A percentile compares a stretch with the other conserved stretches of the same genome.
Evolutionary conservation across 768 basidiomycete genomes (phyloP).

Genomic region (Podaxis rugospora): DNA sequence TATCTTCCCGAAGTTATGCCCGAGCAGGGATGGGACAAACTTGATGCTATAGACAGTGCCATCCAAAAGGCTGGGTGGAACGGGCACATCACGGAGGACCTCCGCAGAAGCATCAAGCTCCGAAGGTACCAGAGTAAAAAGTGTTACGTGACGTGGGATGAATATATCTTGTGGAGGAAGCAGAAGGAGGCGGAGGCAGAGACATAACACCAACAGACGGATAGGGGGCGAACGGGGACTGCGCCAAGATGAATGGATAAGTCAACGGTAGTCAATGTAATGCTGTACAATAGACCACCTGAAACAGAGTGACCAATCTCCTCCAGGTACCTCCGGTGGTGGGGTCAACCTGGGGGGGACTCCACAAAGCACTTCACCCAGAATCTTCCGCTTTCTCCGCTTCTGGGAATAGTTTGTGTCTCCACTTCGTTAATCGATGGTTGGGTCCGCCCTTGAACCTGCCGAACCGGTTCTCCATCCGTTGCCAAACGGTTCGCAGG

Average conservation of each 20-base stretch:
- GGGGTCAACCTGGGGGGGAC: neutral
- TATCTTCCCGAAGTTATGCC: conserved; percentile 92
- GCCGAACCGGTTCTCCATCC: conserved; percentile 52
- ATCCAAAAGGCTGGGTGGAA: conserved; percentile 93
- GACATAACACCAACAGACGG: conserved; percentile 4
- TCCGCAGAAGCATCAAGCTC: conserved; percentile 70
- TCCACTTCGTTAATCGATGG: conserved; percentile 39
- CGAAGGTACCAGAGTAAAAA: conserved; percentile 79
- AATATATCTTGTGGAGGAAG: conserved; percentile 74
- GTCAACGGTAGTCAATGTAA: conserved; percentile 3
- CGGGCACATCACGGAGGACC: conserved; percentile 76
- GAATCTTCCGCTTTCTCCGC: neutral
- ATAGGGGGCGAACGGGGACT: too few species aligned
- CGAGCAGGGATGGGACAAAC: conserved; percentile 92
- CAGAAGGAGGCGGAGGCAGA: conserved; percentile 24
- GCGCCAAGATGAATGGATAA: neutral
- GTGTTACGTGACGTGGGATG: conserved; percentile 66
- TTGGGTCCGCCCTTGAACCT: conserved; percentile 36
- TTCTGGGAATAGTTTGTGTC: conserved; percentile 29
- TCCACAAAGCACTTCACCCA: neutral
- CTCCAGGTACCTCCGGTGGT: neutral
- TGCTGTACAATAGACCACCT: conserved; percentile 6
- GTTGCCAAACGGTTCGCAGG: conserved; percentile 53
- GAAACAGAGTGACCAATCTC: neutral
- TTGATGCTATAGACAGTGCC: conserved; percentile 86